A percentile compares a stretch with the other conserved stretches of the same genome.
Conservation (phyloP, 352 stramenopile genomes). For the Globisporangium middletonii region DNA sequence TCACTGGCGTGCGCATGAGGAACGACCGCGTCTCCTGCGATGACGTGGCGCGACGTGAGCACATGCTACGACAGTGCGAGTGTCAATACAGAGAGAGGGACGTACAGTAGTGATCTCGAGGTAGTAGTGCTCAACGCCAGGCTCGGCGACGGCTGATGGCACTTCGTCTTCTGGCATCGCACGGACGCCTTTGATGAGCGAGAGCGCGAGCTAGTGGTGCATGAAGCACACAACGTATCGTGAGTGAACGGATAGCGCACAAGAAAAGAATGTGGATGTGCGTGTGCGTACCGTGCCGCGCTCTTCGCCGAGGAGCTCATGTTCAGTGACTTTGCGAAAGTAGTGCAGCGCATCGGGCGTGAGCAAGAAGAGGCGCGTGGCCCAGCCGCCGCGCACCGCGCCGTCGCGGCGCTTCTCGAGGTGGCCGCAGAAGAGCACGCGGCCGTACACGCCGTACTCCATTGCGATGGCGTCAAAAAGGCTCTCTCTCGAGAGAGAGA, state of each 20-base stretch:
- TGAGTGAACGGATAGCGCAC: no score
- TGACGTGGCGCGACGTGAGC: neutral
- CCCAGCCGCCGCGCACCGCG: constrained; percentile 66
- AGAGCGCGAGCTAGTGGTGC: constrained; percentile 43
- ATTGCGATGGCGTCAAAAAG: constrained; percentile 11
- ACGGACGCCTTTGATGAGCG: constrained; percentile 55
- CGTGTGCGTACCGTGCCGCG: constrained; percentile 42
- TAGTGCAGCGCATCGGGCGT: constrained; percentile 76
- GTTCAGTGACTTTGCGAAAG: constrained; percentile 67
- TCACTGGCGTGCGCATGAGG: constrained; percentile 63
- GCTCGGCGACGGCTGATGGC: constrained; percentile 39
- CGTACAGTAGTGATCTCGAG: constrained; percentile 71
- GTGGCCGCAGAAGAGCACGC: constrained; percentile 68
- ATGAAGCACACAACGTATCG: neutral
- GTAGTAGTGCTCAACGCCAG: constrained; percentile 69
- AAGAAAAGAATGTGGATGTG: neutral
- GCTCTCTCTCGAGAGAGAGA: no score
- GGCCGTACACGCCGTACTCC: constrained; percentile 67
- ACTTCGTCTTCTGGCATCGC: constrained; percentile 77
- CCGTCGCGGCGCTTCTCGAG: constrained; percentile 75
- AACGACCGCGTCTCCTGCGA: constrained; percentile 59
- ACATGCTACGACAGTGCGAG: neutral
- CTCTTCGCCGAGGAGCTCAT: constrained; percentile 75
- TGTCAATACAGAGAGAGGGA: neutral
- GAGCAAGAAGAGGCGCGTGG: constrained; percentile 74